A percentile compares a stretch with the other conserved stretches of the same genome.
These are phyloP conservation scores for cucumber (Cucumis sativus) DNA, from an alignment of 306 rosid genomes.

Conservation along the genomic window DNA sequence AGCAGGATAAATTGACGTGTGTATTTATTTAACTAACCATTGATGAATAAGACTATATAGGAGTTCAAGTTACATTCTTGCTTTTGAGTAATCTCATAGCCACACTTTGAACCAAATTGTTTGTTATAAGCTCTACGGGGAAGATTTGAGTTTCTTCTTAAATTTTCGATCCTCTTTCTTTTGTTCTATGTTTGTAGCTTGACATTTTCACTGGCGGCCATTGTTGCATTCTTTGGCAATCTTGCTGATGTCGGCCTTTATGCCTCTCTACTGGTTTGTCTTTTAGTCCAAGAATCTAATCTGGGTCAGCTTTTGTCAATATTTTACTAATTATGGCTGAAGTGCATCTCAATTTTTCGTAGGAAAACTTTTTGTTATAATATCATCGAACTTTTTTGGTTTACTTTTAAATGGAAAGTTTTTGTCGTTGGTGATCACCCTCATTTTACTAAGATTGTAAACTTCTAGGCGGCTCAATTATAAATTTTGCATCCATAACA, in stretches of 20 bases:
- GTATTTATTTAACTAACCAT: background rate
- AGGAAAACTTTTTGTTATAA: background rate
- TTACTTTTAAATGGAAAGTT: background rate
- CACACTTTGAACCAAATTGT: background rate
- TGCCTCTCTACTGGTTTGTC: slow-evolving; percentile 62
- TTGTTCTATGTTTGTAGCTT: slow-evolving; percentile 31
- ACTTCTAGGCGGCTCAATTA: background rate
- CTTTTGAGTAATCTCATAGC: background rate
- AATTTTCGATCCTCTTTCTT: background rate
- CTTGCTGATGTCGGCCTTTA: slow-evolving; percentile 86
- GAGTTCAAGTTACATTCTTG: background rate
- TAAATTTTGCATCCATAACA: no score
- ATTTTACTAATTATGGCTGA: background rate
- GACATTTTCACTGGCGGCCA: slow-evolving; percentile 55
- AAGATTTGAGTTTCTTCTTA: background rate
- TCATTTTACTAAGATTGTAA: background rate
- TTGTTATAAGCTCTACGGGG: background rate
- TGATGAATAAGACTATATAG: background rate
- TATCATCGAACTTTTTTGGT: background rate
- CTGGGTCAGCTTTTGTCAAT: background rate
- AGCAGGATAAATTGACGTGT: no score
- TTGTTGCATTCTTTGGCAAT: slow-evolving; percentile 76
- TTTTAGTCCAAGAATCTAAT: background rate
- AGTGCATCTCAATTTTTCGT: background rate
- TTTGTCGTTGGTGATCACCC: background rate